These are phyloP conservation scores for Xylaria digitata DNA, from an alignment of 2,329 filamentous ascomycete genomes.

Conservation along the genomic window DNA sequence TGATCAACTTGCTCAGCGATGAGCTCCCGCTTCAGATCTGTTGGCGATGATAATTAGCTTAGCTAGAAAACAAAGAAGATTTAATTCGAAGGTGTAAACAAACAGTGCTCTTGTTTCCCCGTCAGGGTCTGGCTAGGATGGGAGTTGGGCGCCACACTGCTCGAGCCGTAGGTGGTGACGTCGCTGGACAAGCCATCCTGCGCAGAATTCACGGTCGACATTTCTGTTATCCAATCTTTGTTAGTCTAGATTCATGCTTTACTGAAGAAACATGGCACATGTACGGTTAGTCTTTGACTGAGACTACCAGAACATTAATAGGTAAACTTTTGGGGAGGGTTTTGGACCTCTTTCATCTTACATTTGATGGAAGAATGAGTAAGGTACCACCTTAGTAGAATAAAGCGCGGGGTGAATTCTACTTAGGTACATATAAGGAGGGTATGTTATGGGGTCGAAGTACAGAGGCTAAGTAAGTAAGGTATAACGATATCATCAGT, in stretches of 20 bases:
- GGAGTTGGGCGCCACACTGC: constrained; percentile 37
- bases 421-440: neutral
- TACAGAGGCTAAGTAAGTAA: neutral
- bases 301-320: neutral
- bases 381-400: neutral
- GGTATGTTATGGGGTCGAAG: neutral
- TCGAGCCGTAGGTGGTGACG: constrained; percentile 28
- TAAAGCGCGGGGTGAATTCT: constrained; percentile 30
- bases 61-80: neutral
- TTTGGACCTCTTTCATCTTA: constrained; percentile 22
- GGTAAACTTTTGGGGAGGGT: neutral
- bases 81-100: constrained; percentile 48
- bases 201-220: constrained; percentile 41
- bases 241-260: constrained; percentile 14
- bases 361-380: constrained; percentile 7
- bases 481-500: constrained; percentile 17
- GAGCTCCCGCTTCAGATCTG: constrained; percentile 96
- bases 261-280: neutral
- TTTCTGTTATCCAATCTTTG: constrained; percentile 33
- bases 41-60: constrained; percentile 38
- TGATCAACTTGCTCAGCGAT: constrained; percentile 87
- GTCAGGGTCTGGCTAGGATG: constrained; percentile 71
- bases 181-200: constrained; percentile 43
- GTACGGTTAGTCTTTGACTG: neutral
- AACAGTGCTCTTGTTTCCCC: constrained; percentile 98